A percentile compares a stretch with the other conserved stretches of the same genome.
Conservation (phyloP, 1,284 basidiomycete genomes). For the Cutaneotrichosporon cutaneum region DNA sequence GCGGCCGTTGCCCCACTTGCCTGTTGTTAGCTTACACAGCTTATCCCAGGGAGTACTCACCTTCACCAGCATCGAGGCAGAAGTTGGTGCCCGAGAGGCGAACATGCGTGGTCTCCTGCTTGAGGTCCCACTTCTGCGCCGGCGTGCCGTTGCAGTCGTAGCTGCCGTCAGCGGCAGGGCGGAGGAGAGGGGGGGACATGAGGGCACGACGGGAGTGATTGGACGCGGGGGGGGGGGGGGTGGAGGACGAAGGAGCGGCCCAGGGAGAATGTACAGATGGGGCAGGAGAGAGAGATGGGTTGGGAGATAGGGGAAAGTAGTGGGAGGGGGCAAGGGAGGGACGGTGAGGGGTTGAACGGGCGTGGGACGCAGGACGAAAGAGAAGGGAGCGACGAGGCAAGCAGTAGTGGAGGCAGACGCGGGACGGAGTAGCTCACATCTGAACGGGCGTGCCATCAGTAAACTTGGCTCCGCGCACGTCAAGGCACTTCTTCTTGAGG, state of each 20-base stretch:
- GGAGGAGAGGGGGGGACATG: no score
- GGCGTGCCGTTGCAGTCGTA: slow-evolving; percentile 37
- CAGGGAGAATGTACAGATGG: no score
- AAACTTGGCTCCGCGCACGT: slow-evolving; percentile 20
- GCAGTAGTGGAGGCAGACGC: no score
- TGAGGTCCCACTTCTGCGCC: slow-evolving; percentile 35
- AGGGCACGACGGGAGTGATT: no score
- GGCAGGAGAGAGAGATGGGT: no score
- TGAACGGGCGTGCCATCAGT: slow-evolving; percentile 28
- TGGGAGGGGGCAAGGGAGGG: no score
- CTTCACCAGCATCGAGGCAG: slow-evolving; percentile 35
- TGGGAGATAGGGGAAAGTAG: no score
- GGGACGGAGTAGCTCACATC: slow-evolving; percentile 15
- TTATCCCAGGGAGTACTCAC: slow-evolving; percentile 7
- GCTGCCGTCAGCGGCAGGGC: slow-evolving; percentile 7
- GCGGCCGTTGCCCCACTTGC: slow-evolving; percentile 15
- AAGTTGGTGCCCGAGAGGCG: slow-evolving; percentile 33
- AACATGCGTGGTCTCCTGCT: slow-evolving; percentile 24
- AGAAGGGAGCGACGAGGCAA: no score
- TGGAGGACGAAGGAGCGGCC: no score
- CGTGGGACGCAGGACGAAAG: no score
- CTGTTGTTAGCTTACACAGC: neutral
- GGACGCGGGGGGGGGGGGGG: no score
- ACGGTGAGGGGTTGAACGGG: no score
- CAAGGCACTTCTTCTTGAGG: slow-evolving; percentile 35